Evolutionary conservation across 495 filamentous ascomycete species (phyloP).

Genomic region (Xylaria longipes): DNA sequence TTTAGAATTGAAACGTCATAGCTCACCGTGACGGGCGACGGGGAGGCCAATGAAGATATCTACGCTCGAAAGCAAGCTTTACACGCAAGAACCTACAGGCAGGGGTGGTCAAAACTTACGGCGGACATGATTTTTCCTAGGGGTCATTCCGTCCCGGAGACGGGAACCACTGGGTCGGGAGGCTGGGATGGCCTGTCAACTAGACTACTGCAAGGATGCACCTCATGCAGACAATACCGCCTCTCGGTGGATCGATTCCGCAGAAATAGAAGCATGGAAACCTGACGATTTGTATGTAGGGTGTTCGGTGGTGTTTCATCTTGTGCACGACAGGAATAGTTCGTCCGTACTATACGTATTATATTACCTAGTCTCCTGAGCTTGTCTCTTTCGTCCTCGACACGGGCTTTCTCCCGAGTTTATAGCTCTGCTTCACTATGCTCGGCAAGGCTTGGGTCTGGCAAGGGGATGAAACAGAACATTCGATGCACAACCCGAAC

Average conservation of each 20-base stretch:
- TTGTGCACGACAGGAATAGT: slow-evolving; percentile 14
- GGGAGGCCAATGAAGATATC: neutral
- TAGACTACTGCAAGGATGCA: slow-evolving; percentile 24
- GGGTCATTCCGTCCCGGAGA: slow-evolving; percentile 11
- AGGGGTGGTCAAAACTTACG: slow-evolving; percentile 15
- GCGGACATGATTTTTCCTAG: slow-evolving; percentile 19
- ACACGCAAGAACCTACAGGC: neutral
- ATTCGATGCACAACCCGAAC: slow-evolving; percentile 21
- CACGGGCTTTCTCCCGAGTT: slow-evolving; percentile 2
- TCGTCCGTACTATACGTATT: slow-evolving; percentile 8
- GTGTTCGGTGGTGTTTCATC: neutral
- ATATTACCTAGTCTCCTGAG: neutral
- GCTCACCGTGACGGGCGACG: neutral
- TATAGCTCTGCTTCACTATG: neutral
- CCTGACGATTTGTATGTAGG: neutral
- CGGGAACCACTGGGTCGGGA: slow-evolving; percentile 28
- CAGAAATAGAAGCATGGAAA: slow-evolving; percentile 4
- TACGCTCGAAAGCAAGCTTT: neutral
- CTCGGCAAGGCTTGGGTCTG: slow-evolving; percentile 4
- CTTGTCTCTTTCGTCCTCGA: slow-evolving; percentile 11
- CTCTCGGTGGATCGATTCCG: slow-evolving; percentile 22
- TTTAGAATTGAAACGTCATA: neutral
- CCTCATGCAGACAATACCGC: slow-evolving; percentile 27
- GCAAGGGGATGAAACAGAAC: slow-evolving; percentile 9
- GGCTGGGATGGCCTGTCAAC: slow-evolving; percentile 26